These are phyloP conservation scores for Filosporella fistucella DNA, from an alignment of 495 filamentous ascomycete genomes.

Conservation along the genomic window DNA sequence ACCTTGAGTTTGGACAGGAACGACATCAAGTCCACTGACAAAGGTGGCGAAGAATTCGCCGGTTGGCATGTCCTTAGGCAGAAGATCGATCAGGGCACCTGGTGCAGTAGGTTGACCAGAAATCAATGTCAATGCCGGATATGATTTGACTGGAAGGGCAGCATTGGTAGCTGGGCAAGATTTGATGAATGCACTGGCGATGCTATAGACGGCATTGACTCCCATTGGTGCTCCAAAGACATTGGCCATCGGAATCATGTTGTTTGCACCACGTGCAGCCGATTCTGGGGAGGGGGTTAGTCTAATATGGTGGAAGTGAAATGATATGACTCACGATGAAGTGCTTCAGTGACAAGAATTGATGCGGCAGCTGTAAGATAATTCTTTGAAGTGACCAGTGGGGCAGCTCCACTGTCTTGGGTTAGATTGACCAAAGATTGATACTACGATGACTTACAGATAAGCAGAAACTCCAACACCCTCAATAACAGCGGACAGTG, in stretches of 20 bases:
- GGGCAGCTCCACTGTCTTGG: slow-evolving; percentile 42
- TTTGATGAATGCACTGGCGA: slow-evolving; percentile 52
- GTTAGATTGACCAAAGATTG: not conserved
- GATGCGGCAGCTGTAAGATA: slow-evolving; percentile 55
- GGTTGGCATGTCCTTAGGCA: slow-evolving; percentile 8
- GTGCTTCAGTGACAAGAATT: slow-evolving; percentile 56
- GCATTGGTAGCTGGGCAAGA: slow-evolving; percentile 49
- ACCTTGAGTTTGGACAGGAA: slow-evolving; percentile 3
- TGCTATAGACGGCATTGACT: slow-evolving; percentile 53
- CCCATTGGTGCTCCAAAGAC: slow-evolving; percentile 50
- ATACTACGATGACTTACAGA: slow-evolving; percentile 25
- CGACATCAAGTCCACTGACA: slow-evolving; percentile 15
- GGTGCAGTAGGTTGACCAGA: slow-evolving; percentile 11
- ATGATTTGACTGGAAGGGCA: slow-evolving; percentile 51
- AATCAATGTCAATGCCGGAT: slow-evolving; percentile 36
- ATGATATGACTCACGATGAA: too few species aligned
- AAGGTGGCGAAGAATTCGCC: slow-evolving; percentile 16
- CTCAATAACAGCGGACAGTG: slow-evolving; percentile 48
- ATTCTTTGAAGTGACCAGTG: slow-evolving; percentile 43
- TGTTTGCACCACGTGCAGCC: slow-evolving; percentile 43
- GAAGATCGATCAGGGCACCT: slow-evolving; percentile 6
- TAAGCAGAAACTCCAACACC: slow-evolving; percentile 54
- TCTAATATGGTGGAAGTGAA: too few species aligned
- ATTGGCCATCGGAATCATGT: slow-evolving; percentile 44
- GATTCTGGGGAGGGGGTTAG: too few species aligned